A percentile compares a stretch with the other conserved stretches of the same genome.
These are phyloP conservation scores for Diaporthe velutina DNA, from an alignment of 2,329 filamentous ascomycete genomes.

Conservation along the genomic window DNA sequence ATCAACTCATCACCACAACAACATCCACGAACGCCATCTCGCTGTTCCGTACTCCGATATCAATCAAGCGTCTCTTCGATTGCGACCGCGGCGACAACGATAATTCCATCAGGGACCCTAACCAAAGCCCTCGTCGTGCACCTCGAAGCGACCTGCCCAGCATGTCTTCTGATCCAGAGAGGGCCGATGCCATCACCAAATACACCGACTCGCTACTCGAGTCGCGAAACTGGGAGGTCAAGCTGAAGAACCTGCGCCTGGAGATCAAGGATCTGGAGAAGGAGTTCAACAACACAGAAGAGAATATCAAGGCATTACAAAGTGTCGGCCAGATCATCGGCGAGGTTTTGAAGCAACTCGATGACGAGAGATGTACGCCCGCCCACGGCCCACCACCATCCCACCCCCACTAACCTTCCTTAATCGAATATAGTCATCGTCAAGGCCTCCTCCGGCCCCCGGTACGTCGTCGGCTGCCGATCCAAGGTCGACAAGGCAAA, in stretches of 20 bases:
- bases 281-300: slow-evolving; percentile 96
- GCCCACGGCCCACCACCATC: no score
- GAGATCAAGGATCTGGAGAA: slow-evolving; percentile 97
- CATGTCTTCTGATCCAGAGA: slow-evolving; percentile 69
- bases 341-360: slow-evolving; percentile 97
- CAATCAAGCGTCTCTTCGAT: not conserved
- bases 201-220: slow-evolving; percentile 89
- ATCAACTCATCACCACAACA: not conserved
- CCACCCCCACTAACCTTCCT: not conserved
- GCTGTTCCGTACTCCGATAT: not conserved
- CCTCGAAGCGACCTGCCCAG: slow-evolving; percentile 48
- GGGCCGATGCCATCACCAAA: slow-evolving; percentile 78
- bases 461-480: slow-evolving; percentile 98
- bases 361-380: slow-evolving; percentile 94
- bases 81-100: not conserved
- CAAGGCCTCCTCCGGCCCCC: slow-evolving; percentile 95
- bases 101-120: not conserved
- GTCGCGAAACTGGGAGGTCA: slow-evolving; percentile 98
- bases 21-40: not conserved
- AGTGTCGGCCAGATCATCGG: slow-evolving; percentile 99
- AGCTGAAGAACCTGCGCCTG: slow-evolving; percentile 92
- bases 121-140: not conserved
- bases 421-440: slow-evolving; percentile 80
- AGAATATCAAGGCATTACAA: slow-evolving; percentile 99
- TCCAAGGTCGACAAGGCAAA: slow-evolving; percentile 98